These are phyloP conservation scores for Lichtheimia corymbifera DNA, from an alignment of 371 early-diverging fungal species.

Conservation along the genomic window DNA sequence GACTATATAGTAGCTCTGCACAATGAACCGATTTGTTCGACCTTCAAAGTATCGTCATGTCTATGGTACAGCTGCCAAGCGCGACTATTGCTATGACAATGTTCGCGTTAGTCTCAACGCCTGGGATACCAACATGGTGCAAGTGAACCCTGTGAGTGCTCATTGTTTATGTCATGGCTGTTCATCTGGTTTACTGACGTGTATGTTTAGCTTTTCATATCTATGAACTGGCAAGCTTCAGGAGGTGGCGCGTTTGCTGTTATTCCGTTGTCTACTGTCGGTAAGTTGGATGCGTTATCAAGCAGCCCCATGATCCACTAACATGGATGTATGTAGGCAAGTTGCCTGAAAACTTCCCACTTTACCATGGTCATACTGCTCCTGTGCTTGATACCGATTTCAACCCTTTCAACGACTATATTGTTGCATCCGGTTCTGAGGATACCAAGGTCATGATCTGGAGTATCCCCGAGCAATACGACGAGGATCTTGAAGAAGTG, in stretches of 20 bases:
- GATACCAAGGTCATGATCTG: conserved; percentile 97
- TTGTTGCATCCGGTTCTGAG: conserved; percentile 90
- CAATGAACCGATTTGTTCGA: conserved; percentile 78
- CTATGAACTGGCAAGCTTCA: conserved; percentile 94
- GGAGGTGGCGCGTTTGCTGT: conserved; percentile 98
- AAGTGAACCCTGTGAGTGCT: conserved; percentile 85
- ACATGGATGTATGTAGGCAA: conserved; percentile 56
- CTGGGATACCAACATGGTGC: conserved; percentile 96
- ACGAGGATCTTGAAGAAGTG: conserved; percentile 62
- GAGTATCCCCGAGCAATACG: conserved; percentile 84
- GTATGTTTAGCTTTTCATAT: conserved; percentile 69
- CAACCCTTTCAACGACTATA: conserved; percentile 94
- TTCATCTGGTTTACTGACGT: background rate
- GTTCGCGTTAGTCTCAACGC: conserved; percentile 88
- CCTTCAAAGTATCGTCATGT: conserved; percentile 91
- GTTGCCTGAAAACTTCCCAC: conserved; percentile 81
- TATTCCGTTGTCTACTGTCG: conserved; percentile 78
- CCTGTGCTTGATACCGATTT: conserved; percentile 97
- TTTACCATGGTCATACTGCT: conserved; percentile 90
- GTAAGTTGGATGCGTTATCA: conserved; percentile 43
- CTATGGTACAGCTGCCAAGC: conserved; percentile 88
- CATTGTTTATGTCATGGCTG: background rate
- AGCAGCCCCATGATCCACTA: no score
- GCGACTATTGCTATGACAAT: conserved; percentile 94
- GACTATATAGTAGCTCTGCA: conserved; percentile 15